A percentile compares a stretch with the other conserved stretches of the same genome.
phyloP scores from a whole-genome alignment of 805 yeast genomes.

The Lipomyces oligophaga region DNA sequence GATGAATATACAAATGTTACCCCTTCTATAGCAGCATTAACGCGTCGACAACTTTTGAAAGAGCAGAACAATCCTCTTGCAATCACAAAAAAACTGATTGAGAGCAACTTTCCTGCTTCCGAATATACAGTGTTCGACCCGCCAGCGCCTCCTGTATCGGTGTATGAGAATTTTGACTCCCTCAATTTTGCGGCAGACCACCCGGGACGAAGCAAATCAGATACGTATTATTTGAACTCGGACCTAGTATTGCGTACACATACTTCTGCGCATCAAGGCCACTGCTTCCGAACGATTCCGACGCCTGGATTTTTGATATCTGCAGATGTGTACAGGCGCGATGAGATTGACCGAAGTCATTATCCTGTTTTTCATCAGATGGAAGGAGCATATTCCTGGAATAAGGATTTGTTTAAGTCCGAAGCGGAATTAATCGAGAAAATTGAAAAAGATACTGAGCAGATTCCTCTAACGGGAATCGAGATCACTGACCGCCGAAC shows the following conservation, averaged over 20 bases:
- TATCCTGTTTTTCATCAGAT: constrained; percentile 97
- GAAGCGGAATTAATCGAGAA: constrained; percentile 41
- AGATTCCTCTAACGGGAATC: constrained; percentile 63
- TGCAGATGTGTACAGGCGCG: constrained; percentile 94
- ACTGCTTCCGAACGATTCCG: constrained; percentile 49
- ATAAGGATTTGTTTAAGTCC: constrained; percentile 42
- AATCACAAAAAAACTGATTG: constrained; percentile 70
- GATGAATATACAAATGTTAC: constrained; percentile 88
- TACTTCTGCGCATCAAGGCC: constrained; percentile 90
- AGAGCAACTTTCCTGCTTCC: constrained; percentile 52
- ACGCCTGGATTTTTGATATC: constrained; percentile 88
- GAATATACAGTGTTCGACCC: constrained; percentile 72
- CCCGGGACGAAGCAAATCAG: constrained; percentile 88
- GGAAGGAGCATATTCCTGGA: constrained; percentile 94
- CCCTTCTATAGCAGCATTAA: constrained; percentile 60
- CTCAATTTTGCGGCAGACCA: constrained; percentile 89
- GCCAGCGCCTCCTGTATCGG: constrained; percentile 78
- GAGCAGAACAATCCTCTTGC: constrained; percentile 84
- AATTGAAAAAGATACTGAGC: constrained; percentile 55
- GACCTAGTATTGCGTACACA: constrained; percentile 78
- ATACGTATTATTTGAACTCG: constrained; percentile 84
- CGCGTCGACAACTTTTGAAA: constrained; percentile 70
- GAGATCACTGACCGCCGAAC: constrained; percentile 73
- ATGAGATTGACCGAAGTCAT: constrained; percentile 92
- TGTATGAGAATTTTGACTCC: constrained; percentile 81